Conservation (phyloP, 345 rosid genomes). For the Salix purpurea region DNA sequence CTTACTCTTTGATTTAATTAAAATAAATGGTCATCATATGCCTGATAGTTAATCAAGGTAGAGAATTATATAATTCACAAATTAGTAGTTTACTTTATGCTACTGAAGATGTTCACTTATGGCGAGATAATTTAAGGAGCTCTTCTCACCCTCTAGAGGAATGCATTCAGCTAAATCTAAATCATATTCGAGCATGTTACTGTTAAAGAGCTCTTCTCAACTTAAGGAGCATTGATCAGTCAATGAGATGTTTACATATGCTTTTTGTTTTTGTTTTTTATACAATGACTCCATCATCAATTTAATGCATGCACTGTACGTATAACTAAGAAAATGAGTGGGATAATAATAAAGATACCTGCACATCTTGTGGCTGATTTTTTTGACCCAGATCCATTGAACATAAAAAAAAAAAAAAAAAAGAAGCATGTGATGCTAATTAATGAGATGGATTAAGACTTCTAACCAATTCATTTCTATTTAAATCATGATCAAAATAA, state of each 20-base stretch:
- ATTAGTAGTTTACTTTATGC: conserved; percentile 16
- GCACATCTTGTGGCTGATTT: neutral
- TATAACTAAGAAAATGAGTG: neutral
- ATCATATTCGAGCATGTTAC: no score
- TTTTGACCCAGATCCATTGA: neutral
- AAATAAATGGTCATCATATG: no score
- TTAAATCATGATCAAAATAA: no score
- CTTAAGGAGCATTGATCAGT: no score
- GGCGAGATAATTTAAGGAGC: conserved; percentile 28
- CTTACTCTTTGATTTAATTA: no score
- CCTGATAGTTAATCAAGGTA: no score
- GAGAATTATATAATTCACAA: no score
- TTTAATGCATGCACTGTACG: neutral
- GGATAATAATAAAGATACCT: neutral
- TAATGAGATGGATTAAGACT: neutral
- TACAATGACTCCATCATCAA: neutral
- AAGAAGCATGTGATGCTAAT: neutral
- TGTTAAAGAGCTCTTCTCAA: no score
- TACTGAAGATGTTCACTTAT: conserved; percentile 22
- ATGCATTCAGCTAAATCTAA: no score
- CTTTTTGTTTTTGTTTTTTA: neutral
- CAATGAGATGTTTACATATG: no score
- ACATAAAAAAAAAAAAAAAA: no score
- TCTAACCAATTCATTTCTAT: neutral
- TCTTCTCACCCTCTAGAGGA: no score